Evolutionary conservation across 345 rosid species (phyloP), one percentile per base, ranked within the genome.

Genomic region (Gossypium stocksii): DNA sequence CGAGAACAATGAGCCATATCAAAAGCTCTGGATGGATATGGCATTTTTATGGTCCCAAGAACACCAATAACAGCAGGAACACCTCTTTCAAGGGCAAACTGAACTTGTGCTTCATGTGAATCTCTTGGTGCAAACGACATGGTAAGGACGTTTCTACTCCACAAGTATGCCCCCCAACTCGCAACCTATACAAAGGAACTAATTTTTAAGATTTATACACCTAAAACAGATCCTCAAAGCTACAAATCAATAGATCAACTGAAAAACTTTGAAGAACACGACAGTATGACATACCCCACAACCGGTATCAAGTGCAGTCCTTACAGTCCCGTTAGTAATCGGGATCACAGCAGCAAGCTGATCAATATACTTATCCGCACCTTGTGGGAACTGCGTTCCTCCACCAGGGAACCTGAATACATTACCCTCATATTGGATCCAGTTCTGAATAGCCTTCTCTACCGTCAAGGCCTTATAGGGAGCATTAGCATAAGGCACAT

Each of bases 111-210:
- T 82, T 95, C 97, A 44, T 95, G 99, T 2, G 97, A 91, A 72
- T 95, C 99, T 86, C 99, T 88, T 16, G 98, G 99, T 22, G 99
- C 99, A 65, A 95, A 95, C 3, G 99, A 95, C 99, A 95, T 95
- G 16, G 97, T 86, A 13, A 92, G 78, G 4, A 95, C 99, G 64
- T 95, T 95, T 80, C 98, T 89, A 72, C 97, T 93, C 98, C 97
- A 93, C 38, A 95, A 87, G 85, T 91, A 95, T 0, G 98, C 99
- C 73, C 99, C 98, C 96, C 87, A 91, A 84, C 99, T 95, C 41
- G 98, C 99, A 85, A 95, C 99, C 99, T 93, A 73, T n/a, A 52
- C 15, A 25, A 66, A 69, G 48, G 3, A 19, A 72, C 7, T 59
- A 34, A 65, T 25, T 25, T 48, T 12, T 51, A 48, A 76, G 68